Evolutionary conservation across 2,329 filamentous ascomycete species (phyloP).

Genomic region (Ascochyta pisi): DNA sequence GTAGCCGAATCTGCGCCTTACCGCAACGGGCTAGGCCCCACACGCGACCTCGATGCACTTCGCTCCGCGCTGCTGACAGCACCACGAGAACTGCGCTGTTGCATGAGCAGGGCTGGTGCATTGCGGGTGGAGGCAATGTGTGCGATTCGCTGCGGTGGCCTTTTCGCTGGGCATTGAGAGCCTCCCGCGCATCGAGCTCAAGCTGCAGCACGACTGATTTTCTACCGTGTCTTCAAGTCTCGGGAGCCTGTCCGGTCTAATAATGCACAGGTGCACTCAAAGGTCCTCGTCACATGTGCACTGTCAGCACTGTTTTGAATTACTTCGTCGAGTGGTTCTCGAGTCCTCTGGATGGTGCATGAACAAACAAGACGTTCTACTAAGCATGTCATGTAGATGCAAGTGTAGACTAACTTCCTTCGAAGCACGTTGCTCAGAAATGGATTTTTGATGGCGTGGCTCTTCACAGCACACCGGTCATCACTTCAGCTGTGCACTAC

Average conservation of each 20-base stretch:
- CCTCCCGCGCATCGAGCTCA: background rate
- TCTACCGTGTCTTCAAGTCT: background rate
- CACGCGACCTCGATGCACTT: background rate
- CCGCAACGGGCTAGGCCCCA: slow-evolving; percentile 4
- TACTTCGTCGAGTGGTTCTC: too few species aligned
- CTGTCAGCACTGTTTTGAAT: too few species aligned
- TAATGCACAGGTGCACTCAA: background rate
- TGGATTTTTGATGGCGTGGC: too few species aligned
- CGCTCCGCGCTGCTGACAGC: background rate
- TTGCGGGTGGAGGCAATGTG: background rate
- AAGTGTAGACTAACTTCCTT: too few species aligned
- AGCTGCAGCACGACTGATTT: background rate
- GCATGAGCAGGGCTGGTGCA: background rate
- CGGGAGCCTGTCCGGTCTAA: background rate
- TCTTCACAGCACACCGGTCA: too few species aligned
- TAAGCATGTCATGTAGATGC: too few species aligned
- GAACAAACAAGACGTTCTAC: too few species aligned
- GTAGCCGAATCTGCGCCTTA: background rate
- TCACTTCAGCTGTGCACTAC: too few species aligned
- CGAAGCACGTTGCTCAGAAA: too few species aligned
- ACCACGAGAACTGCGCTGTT: background rate
- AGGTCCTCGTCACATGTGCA: background rate
- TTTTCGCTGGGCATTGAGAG: background rate
- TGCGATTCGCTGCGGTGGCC: background rate
- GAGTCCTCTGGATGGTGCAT: too few species aligned